These are phyloP conservation scores for Tubosaeta sp. DNA, from an alignment of 768 basidiomycete genomes.

Conservation along the genomic window DNA sequence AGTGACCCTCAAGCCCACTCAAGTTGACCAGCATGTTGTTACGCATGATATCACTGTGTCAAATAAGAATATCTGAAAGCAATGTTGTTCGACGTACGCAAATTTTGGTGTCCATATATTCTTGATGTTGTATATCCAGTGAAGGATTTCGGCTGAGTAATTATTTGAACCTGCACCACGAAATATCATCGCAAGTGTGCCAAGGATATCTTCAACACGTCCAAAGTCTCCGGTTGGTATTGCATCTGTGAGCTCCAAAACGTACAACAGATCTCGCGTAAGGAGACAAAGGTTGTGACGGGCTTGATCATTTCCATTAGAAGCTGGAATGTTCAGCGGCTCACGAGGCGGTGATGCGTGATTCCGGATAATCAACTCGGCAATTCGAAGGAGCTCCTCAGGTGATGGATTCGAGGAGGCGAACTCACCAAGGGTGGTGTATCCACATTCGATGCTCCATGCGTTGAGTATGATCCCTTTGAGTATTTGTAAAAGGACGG, in stretches of 20 bases:
- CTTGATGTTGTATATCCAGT: constrained; percentile 20
- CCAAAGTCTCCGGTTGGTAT: constrained; percentile 32
- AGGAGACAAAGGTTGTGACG: constrained; percentile 28
- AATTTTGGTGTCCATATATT: constrained; percentile 32
- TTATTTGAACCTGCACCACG: constrained; percentile 18
- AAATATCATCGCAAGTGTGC: constrained; percentile 23
- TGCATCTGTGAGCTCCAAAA: constrained; percentile 27
- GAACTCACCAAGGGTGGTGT: constrained; percentile 8
- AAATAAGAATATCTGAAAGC: too few relatives aligned
- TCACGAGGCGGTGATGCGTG: too few relatives aligned
- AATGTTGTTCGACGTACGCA: constrained; percentile 13
- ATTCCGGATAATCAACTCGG: constrained; percentile 14
- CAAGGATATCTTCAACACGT: too few relatives aligned
- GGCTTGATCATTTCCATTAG: too few relatives aligned
- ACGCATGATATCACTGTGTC: constrained; percentile 30
- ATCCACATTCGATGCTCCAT: constrained; percentile 27
- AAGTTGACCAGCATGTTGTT: constrained; percentile 36
- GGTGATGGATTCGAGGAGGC: constrained; percentile 21
- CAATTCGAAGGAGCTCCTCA: constrained; percentile 12
- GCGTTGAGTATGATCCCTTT: constrained; percentile 31
- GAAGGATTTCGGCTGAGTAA: constrained; percentile 16
- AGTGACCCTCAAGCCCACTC: constrained; percentile 30
- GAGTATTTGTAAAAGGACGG: constrained; percentile 25
- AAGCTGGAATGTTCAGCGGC: too few relatives aligned
- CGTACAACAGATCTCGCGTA: constrained; percentile 28